A percentile compares a stretch with the other conserved stretches of the same genome.
phyloP scores from a whole-genome alignment of 352 stramenopile genomes.

The Globisporangium radiosum region DNA sequence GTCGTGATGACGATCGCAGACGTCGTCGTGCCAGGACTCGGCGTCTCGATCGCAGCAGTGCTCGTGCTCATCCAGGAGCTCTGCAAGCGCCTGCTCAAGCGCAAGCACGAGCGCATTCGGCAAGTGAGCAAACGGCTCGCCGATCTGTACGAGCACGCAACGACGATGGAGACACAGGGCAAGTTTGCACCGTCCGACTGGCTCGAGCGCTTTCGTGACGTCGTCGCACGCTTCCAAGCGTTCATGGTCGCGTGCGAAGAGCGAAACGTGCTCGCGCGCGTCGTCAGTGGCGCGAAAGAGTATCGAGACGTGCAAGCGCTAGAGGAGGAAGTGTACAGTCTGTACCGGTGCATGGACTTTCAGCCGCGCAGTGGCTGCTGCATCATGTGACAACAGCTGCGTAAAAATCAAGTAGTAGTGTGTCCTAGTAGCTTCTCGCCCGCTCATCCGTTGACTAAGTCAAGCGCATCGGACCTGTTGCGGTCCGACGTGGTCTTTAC shows the following conservation, averaged over 20 bases:
- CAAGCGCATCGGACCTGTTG: too few species aligned
- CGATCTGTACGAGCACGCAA: slow-evolving; percentile 9
- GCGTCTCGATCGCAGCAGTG: slow-evolving; percentile 9
- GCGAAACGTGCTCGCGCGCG: slow-evolving; percentile 2
- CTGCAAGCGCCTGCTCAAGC: slow-evolving; percentile 13
- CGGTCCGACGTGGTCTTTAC: too few species aligned
- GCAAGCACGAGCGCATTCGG: slow-evolving; percentile 7
- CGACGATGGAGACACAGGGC: slow-evolving; percentile 7
- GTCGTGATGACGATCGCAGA: slow-evolving; percentile 10
- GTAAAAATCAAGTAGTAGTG: too few species aligned
- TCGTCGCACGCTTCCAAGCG: slow-evolving; percentile 10
- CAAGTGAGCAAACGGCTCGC: slow-evolving; percentile 7
- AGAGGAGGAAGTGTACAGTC: slow-evolving; percentile 13
- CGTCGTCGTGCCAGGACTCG: slow-evolving; percentile 9
- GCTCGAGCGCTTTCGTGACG: slow-evolving; percentile 6
- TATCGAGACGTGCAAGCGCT: slow-evolving; percentile 6
- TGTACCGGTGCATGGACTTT: slow-evolving; percentile 15
- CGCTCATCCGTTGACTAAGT: too few species aligned
- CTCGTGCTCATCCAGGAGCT: slow-evolving; percentile 10
- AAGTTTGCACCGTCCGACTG: slow-evolving; percentile 8
- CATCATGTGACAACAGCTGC: slow-evolving; percentile 5
- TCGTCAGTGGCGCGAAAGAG: slow-evolving; percentile 9
- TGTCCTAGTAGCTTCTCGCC: too few species aligned
- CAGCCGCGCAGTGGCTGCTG: slow-evolving; percentile 6
- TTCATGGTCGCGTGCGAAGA: slow-evolving; percentile 15